Evolutionary conservation across 1,284 basidiomycete genomes (phyloP), one percentile per base, ranked within the genome.

Genomic region (Coniferiporia sulphurascens): DNA sequence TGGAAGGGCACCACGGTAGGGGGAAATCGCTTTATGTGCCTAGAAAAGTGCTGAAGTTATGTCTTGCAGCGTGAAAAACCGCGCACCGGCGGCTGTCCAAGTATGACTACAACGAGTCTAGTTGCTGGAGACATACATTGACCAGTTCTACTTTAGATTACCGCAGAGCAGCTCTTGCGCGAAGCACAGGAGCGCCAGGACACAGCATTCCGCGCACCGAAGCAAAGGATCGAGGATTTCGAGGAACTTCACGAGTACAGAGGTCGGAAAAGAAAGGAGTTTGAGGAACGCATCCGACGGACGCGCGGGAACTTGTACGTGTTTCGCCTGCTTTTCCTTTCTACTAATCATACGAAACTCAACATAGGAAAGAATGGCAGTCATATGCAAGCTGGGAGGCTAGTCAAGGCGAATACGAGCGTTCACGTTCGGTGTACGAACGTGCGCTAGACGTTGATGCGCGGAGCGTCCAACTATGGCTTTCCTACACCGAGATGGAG

Each of bases 181-280:
- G 97, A 99, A 78, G 92, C 97, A 46, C 94, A 98, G 84, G 97
- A 98, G 69, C 82, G 95, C 56, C 96, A 99, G 78, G 97, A 98
- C 69, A 84, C 90, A 21, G 85, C 89, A 13, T 90, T 95, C 70
- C 84, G 86, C 55, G 93, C 94, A 2, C 95, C 95, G n/a, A 91
- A 88, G 68, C 95, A 98, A 71, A 84, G 93, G 50, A 89, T 99
- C 52, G 94, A 98, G 74, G 97, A 99, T 74, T 92, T 93, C 68
- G 97, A 99, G 72, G 97, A 99, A 73, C 87, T 99, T 44, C 82
- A 91, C 72, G 97, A 99, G 74, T 98, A 97, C 70, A 87, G 93
- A 61, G 94, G 93, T 21, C 78, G 97, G 62, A 98, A 98, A 71
- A 81, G 96, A 53, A 95, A 91, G 68, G 97, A 99, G 72, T 99